Evolutionary conservation across 768 basidiomycete species (phyloP).

Genomic region (Lactarius vividus): DNA sequence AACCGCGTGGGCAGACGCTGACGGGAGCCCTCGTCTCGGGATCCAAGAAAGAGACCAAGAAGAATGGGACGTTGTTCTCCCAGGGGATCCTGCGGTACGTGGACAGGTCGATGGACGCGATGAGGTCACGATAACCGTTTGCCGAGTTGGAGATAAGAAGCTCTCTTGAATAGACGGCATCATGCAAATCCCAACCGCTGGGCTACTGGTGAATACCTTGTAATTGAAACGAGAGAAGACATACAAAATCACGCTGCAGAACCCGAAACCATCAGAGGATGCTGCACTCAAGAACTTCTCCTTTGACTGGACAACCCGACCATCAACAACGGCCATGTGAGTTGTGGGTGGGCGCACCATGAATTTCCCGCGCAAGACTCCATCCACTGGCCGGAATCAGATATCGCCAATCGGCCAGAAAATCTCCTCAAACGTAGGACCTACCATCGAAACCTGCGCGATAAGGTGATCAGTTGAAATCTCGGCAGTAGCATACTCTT

Average conservation of each 20-base stretch:
- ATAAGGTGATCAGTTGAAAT: slow-evolving; percentile 7
- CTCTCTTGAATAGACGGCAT: slow-evolving; percentile 78
- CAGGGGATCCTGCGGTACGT: slow-evolving; percentile 88
- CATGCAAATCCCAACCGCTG: slow-evolving; percentile 93
- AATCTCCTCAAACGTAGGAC: slow-evolving; percentile 20
- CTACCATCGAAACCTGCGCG: slow-evolving; percentile 65
- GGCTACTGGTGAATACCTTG: slow-evolving; percentile 15
- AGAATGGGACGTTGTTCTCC: slow-evolving; percentile 91
- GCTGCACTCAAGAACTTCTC: slow-evolving; percentile 85
- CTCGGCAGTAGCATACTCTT: slow-evolving; percentile 30
- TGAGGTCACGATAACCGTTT: slow-evolving; percentile 90
- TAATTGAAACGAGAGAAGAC: slow-evolving; percentile 31
- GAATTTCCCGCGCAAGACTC: slow-evolving; percentile 91
- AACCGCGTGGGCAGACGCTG: slow-evolving; percentile 82
- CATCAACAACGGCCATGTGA: slow-evolving; percentile 17
- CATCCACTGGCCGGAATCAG: slow-evolving; percentile 62
- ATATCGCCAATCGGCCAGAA: slow-evolving; percentile 1
- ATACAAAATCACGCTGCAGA: slow-evolving; percentile 91
- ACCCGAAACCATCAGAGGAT: slow-evolving; percentile 82
- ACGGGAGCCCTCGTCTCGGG: slow-evolving; percentile 80
- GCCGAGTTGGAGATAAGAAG: slow-evolving; percentile 85
- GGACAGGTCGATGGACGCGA: slow-evolving; percentile 82
- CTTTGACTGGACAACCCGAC: slow-evolving; percentile 60
- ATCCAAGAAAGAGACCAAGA: slow-evolving; percentile 87
- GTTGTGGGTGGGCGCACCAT: slow-evolving; percentile 50